Base-by-base conservation (phyloP, 2,329 filamentous ascomycete species). In the Colletotrichum tofieldiae region DNA sequence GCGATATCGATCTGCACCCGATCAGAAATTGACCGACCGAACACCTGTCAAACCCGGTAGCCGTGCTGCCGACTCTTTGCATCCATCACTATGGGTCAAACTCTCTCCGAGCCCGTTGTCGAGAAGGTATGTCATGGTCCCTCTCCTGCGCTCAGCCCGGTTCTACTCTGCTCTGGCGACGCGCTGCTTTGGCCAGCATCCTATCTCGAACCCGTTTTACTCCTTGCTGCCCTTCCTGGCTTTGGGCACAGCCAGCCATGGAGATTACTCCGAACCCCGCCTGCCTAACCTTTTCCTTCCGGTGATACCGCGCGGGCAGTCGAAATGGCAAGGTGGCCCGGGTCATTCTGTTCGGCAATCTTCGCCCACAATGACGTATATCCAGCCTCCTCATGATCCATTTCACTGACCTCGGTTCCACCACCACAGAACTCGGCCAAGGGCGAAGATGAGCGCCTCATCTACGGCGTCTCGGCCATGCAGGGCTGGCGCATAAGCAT, bases 401-500 rank as follows among this genome's bases (percentile, higher is more conserved):
- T 37, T 37, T 35, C 18, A 55, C 73, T 72, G 65, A 72, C 62
- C 43, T 72, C 66, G 41, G 56, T 65, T 74, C 55, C 49, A 70
- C 74, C 47, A 73, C 58, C 76, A 71, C 81, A 98, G 96, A 88
- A 92, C 85, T 99, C 96, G 80, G 92, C 93, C 82, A 92, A 92
- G 81, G 95, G 95, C 84, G 92, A 94, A 86, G 95, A 98, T 93
- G 95, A 97, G 76, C 92, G 94, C 81, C 91, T 98, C 81, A 85
- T 96, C 81, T 99, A 94, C 84, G 96, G 96, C 81, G 92, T 98
- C 76, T 99, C 96, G 76, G 95, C 95, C 84, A 99, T 99, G 96
- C 96, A 99, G 86, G 96, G 96, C 87, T 99, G 96, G 96, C 93
- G 96, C 86, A 98, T 99, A 86, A 98, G 94, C 87, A 99, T 99